Evolutionary conservation across 257 asterid species (phyloP).

Genomic region (Phtheirospermum japonicum): DNA sequence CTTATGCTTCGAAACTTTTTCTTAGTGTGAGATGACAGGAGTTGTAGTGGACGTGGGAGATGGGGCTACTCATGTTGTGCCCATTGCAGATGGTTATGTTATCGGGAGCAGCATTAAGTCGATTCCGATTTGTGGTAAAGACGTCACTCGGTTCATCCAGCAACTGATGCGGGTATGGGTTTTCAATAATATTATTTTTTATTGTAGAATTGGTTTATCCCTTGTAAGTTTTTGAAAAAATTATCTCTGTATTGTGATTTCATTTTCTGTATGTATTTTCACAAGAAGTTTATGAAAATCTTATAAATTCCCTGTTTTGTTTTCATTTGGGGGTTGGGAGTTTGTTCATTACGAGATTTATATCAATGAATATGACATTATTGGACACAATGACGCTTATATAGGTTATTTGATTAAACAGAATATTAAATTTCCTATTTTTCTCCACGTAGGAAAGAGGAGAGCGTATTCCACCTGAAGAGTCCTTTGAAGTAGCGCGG

Average conservation of each 20-base stretch:
- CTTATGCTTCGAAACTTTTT: background rate
- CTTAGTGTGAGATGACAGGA: constrained; percentile 99
- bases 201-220: no score
- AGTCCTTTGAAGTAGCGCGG: constrained; percentile 85
- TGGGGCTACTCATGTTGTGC: constrained; percentile 98
- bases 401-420: background rate
- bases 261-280: no score
- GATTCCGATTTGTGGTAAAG: constrained; percentile 80
- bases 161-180: constrained; percentile 77
- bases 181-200: constrained; percentile 18
- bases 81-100: constrained; percentile 97
- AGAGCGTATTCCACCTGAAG: constrained; percentile 90
- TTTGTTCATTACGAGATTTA: no score
- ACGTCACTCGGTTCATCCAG: constrained; percentile 82
- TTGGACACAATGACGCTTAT: no score
- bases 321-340: no score
- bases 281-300: no score
- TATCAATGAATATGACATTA: no score
- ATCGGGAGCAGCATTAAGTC: no score
- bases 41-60: constrained; percentile 94
- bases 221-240: background rate
- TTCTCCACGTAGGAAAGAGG: constrained; percentile 81
- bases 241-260: no score
- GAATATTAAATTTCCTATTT: constrained; percentile 7
- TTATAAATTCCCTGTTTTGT: no score